Base-by-base conservation (phyloP, 2,329 filamentous ascomycete species). In the Thielaviopsis populi region DNA sequence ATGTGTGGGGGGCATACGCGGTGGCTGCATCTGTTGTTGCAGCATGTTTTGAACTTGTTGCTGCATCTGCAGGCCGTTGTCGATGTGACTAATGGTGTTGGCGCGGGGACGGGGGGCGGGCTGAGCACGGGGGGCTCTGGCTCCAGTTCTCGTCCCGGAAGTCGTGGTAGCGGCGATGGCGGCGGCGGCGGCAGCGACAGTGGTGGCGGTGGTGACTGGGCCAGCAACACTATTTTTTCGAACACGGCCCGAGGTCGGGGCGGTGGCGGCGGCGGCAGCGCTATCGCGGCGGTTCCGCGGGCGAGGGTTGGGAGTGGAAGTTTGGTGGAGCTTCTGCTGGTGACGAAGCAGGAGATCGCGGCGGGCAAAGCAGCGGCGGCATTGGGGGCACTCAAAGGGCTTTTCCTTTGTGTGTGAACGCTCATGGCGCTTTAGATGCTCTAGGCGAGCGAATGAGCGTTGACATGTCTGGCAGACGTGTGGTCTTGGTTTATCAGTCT, bases 361-460 rank as follows among this genome's bases (percentile, higher is more conserved):
- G 67, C 94, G 85, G 66, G 94, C 94, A 75, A 99, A 99, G 76
- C 94, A 97, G 75, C 94, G 80, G 43, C 89, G 83, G 75, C 94
- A 99, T 74, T 97, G 90, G 33, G 90, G 89, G 71, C 94, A 99
- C 75, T 96, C 91, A 70, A 99, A 99, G 0, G 94, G 94, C 79
- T 99, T 99, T 77, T 99, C 91, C 74, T 99, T 96, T 54, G 91
- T 96, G 73, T 96, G 91, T n/a, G 91, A 96, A 67, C 94, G 84
- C 76, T 97, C 94, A 75, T 99, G 94, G 67, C 94, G 87, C 78
- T 99, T 99, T 69, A 99, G 78, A 74, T 99, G 94, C 76, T 99
- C 94, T 70, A 99, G 78, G 67, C 94, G 86, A 65, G 94, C 94
- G 74, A 99, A 99, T 40, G 89, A 95, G 68, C 94, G 86, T 70